Evolutionary conservation across 2,329 filamentous ascomycete genomes (phyloP), one percentile per base, ranked within the genome.

Genomic region (Colletotrichum sp.): DNA sequence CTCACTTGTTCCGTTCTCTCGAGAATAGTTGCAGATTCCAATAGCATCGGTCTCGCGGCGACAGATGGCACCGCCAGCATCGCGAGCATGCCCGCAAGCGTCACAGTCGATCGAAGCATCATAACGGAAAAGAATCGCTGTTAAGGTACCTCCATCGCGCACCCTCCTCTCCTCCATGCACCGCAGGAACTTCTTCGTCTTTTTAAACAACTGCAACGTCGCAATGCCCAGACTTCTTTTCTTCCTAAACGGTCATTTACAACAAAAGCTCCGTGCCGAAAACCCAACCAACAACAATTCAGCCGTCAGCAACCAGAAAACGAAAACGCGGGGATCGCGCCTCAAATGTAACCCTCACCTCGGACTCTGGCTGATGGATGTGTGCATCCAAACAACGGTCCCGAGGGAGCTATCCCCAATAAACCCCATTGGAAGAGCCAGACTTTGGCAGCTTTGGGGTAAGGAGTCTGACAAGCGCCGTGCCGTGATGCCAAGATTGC

Each of bases 91-190:
- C 49, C 25, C 34, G 34, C 34, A 15, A 61, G n/a, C n/a, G 49
- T 7, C 19, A 32, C 39, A n/a, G 5, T 13, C 1, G 36, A 63
- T 22, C n/a, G 39, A 52, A 71, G 2, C 69, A 71, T 71, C 15
- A 29, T 64, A 13, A 8, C 5, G 3, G 39, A 2, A 0, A n/a
- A n/a, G 1, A 1, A 22, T 3, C 9, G 1, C 36, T 29, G 4
- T 2, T 3, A 1, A 59, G 0, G 1, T 22, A n/a, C 29, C 9
- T 2, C 2, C 15, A 4, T 27, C 22, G 1, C 3, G 15, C 0
- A 6, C 0, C 30, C 36, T 29, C 25, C 11, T 6, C 29, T 34
- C 2, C 13, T 16, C 67, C 2, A 22, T 32, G 7, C 8, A n/a
- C 4, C n/a, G 0, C 15, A 44, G 69, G 1, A 44, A 29, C 0